These are phyloP conservation scores for Plasmodium gaboni DNA, from an alignment of 169 alveolate species.

Conservation along the genomic window DNA sequence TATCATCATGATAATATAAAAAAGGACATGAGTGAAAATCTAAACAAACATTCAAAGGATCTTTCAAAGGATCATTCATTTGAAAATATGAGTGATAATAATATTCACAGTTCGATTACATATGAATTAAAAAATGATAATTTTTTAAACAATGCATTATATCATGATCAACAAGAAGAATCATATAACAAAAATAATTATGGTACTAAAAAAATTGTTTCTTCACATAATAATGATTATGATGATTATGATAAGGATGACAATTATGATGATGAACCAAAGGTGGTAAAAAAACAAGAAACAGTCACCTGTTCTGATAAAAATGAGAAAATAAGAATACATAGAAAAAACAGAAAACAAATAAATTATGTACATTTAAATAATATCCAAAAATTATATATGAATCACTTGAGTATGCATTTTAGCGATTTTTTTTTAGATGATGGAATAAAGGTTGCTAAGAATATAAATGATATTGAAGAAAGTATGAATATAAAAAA, in stretches of 20 bases:
- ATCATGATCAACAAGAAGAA: not conserved
- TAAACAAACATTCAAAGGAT: not conserved
- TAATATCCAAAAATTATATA: conserved; percentile 29
- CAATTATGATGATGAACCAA: not conserved
- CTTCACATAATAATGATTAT: not conserved
- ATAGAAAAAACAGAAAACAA: not conserved
- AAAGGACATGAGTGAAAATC: not conserved
- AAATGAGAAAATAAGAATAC: not conserved
- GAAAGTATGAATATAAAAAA: conserved; percentile 25
- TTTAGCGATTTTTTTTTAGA: not conserved
- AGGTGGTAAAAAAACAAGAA: not conserved
- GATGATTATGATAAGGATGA: not conserved
- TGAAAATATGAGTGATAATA: not conserved
- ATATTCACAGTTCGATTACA: not conserved
- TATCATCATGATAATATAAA: not conserved
- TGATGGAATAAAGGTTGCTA: conserved; percentile 22
- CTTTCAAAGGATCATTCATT: not conserved
- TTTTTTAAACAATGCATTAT: not conserved
- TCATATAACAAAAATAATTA: not conserved
- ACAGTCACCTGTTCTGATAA: not conserved
- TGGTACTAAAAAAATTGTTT: not conserved
- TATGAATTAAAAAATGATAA: not conserved
- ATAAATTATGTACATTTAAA: not conserved
- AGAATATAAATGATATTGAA: conserved; percentile 18
- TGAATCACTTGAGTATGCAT: conserved; percentile 11